phyloP scores from a whole-genome alignment of 768 basidiomycete genomes.

The Tulasnella sp. region DNA sequence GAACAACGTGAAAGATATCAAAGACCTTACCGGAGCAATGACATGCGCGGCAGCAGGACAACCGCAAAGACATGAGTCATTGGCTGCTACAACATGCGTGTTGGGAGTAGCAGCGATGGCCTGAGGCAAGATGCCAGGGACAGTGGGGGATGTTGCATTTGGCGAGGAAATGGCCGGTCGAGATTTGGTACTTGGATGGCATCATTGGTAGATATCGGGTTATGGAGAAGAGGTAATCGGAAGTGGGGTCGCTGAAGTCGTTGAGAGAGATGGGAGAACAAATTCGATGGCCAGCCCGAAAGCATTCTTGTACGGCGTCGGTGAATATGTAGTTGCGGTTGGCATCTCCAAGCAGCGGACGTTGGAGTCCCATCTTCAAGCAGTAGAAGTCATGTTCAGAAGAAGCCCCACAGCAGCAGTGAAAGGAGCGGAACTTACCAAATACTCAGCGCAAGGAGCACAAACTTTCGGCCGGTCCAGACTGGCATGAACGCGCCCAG shows the following conservation, averaged over 20 bases:
- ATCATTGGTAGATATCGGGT: background rate
- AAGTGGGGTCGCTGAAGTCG: background rate
- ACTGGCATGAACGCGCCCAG: too few relatives aligned
- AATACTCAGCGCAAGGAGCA: too few relatives aligned
- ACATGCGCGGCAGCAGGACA: background rate
- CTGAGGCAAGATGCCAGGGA: background rate
- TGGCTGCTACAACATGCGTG: background rate
- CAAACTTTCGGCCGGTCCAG: too few relatives aligned
- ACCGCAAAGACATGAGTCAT: background rate
- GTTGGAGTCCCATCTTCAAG: too few relatives aligned
- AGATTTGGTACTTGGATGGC: background rate
- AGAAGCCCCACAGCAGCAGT: too few relatives aligned
- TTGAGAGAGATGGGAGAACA: background rate
- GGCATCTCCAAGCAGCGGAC: too few relatives aligned
- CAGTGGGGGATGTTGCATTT: background rate
- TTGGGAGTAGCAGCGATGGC: background rate
- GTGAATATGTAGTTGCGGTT: too few relatives aligned
- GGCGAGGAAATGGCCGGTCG: background rate
- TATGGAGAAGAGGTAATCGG: background rate
- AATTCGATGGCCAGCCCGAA: background rate
- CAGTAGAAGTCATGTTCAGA: too few relatives aligned
- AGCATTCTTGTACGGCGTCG: too few relatives aligned
- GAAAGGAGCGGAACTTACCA: too few relatives aligned
- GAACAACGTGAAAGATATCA: background rate
- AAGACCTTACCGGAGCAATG: background rate